A percentile compares a stretch with the other conserved stretches of the same genome.
Conservation (phyloP, 129 eudicot genomes). For the Flaveria brownii region DNA sequence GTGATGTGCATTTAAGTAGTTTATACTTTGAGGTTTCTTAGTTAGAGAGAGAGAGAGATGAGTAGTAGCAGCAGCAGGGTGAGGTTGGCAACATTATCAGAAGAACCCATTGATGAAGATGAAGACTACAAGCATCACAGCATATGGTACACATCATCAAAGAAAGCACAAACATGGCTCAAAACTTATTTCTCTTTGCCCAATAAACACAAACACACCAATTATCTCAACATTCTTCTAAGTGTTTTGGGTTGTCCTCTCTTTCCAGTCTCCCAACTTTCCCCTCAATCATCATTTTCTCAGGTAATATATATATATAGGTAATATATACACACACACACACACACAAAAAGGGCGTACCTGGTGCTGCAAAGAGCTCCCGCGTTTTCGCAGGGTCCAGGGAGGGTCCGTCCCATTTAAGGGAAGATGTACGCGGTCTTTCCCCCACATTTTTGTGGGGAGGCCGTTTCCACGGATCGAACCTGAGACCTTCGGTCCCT, state of each 20-base stretch:
- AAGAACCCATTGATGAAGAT: conserved; percentile 76
- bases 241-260: conserved; percentile 98
- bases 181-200: conserved; percentile 51
- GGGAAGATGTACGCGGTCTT: too few species aligned
- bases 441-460: too few species aligned
- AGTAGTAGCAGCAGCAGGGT: conserved; percentile 27
- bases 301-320: conserved; percentile 24
- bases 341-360: too few species aligned
- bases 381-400: too few species aligned
- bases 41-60: conserved; percentile 8
- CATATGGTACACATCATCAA: conserved; percentile 37
- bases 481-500: too few species aligned
- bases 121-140: conserved; percentile 38
- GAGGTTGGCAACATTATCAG: conserved; percentile 84
- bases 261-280: conserved; percentile 63
- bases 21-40: conserved; percentile 28
- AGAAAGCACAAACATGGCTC: conserved; percentile 67
- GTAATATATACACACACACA: neutral
- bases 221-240: conserved; percentile 68
- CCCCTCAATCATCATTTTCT: conserved; percentile 32
- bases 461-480: too few species aligned
- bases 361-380: too few species aligned
- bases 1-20: conserved; percentile 37
- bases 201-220: conserved; percentile 73
- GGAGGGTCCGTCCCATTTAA: too few species aligned